Conservation (phyloP, 1,139 yeast genomes). For the Yamadazyma aaseri region DNA sequence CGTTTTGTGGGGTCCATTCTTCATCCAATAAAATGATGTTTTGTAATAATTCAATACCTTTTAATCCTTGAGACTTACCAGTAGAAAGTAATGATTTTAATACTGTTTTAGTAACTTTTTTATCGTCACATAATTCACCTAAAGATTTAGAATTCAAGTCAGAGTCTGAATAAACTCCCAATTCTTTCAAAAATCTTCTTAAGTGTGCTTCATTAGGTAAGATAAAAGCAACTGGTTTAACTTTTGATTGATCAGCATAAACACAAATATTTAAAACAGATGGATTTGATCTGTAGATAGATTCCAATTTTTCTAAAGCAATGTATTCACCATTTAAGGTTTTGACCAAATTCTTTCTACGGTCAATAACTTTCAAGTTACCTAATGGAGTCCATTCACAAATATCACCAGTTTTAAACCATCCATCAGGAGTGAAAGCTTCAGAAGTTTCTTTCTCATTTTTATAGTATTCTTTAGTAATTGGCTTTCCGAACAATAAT, state of each 20-base stretch:
- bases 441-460: slow-evolving; percentile 78
- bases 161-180: slow-evolving; percentile 44
- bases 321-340: slow-evolving; percentile 96
- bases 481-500: slow-evolving; percentile 71
- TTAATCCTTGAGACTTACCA: slow-evolving; percentile 77
- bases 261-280: slow-evolving; percentile 82
- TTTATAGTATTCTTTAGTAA: slow-evolving; percentile 75
- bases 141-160: slow-evolving; percentile 54
- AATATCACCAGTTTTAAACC: slow-evolving; percentile 98
- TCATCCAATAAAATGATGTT: slow-evolving; percentile 79
- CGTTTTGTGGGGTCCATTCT: slow-evolving; percentile 98
- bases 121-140: slow-evolving; percentile 48
- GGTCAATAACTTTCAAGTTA: slow-evolving; percentile 79
- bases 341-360: slow-evolving; percentile 94
- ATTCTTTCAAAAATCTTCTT: slow-evolving; percentile 54
- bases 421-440: slow-evolving; percentile 80
- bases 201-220: slow-evolving; percentile 75
- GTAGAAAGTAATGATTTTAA: slow-evolving; percentile 63
- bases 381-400: slow-evolving; percentile 91
- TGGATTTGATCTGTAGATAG: slow-evolving; percentile 79
- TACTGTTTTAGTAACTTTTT: slow-evolving; percentile 55
- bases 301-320: slow-evolving; percentile 91
- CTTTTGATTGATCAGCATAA: slow-evolving; percentile 83
- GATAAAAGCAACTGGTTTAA: slow-evolving; percentile 89
- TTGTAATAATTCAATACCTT: slow-evolving; percentile 80